A percentile compares a stretch with the other conserved stretches of the same genome.
Conservation (phyloP, 345 rosid species). For the Noccaea caerulescens region DNA sequence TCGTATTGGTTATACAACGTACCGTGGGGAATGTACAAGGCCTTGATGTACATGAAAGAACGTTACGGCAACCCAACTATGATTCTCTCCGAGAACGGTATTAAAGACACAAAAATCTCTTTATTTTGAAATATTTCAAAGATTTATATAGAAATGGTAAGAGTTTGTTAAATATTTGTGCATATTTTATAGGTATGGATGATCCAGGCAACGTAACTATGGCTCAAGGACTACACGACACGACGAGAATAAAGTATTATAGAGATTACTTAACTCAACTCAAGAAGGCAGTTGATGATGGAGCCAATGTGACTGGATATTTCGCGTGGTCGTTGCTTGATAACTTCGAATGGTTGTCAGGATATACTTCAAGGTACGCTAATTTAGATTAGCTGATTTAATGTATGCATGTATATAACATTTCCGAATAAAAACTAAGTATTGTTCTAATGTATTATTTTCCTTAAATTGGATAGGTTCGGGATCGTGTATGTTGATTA, state of each 20-base stretch:
- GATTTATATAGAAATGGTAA: background rate
- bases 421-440: background rate
- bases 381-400: background rate
- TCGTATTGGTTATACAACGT: slow-evolving; percentile 91
- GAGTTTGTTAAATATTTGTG: background rate
- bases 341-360: slow-evolving; percentile 92
- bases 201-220: slow-evolving; percentile 82
- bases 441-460: background rate
- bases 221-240: slow-evolving; percentile 72
- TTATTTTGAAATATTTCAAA: background rate
- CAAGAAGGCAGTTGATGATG: slow-evolving; percentile 81
- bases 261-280: slow-evolving; percentile 71
- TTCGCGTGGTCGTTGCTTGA: slow-evolving; percentile 97
- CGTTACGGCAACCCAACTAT: slow-evolving; percentile 85
- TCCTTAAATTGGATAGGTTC: slow-evolving; percentile 43
- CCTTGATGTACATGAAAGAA: slow-evolving; percentile 84
- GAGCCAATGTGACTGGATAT: slow-evolving; percentile 84
- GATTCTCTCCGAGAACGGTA: slow-evolving; percentile 90
- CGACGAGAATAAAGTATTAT: slow-evolving; percentile 75
- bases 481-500: slow-evolving; percentile 91
- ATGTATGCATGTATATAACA: background rate
- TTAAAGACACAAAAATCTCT: background rate
- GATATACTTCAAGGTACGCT: slow-evolving; percentile 79
- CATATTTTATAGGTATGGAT: slow-evolving; percentile 71
- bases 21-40: slow-evolving; percentile 97